These are phyloP conservation scores for Candolleomyces efflorescens DNA, from an alignment of 768 basidiomycete genomes.

Conservation along the genomic window DNA sequence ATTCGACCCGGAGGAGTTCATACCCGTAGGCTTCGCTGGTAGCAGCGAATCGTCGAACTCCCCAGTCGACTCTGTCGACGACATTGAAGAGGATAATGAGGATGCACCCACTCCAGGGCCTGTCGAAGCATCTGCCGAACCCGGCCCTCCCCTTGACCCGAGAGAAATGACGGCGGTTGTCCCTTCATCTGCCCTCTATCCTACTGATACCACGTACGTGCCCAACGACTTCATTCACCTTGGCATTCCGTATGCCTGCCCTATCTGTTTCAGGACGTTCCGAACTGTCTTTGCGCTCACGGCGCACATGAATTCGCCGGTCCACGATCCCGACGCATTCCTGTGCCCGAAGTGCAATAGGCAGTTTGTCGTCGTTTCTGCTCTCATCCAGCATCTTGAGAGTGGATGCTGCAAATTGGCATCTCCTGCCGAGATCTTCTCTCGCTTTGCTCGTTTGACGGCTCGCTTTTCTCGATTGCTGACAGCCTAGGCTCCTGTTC, in stretches of 20 bases:
- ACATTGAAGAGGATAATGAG: background rate
- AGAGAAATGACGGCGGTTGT: background rate
- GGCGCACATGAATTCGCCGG: conserved; percentile 60
- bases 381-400: conserved; percentile 61
- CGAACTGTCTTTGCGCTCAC: conserved; percentile 43
- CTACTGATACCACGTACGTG: background rate
- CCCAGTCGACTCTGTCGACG: background rate
- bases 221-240: conserved; percentile 5
- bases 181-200: background rate
- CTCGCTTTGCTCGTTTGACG: conserved; percentile 11
- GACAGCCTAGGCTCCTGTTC: background rate
- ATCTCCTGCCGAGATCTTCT: conserved; percentile 39
- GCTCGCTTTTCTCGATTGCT: conserved; percentile 9
- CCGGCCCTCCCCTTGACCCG: conserved; percentile 13
- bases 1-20: background rate
- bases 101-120: background rate
- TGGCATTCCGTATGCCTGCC: conserved; percentile 51
- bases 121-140: background rate
- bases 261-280: conserved; percentile 50
- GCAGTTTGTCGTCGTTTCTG: conserved; percentile 51
- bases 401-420: conserved; percentile 54
- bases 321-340: conserved; percentile 50
- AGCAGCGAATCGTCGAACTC: background rate
- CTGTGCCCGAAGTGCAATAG: conserved; percentile 51
- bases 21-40: background rate